phyloP scores from a whole-genome alignment of 2,329 filamentous ascomycete species.

The Aspergillus arachidicola region DNA sequence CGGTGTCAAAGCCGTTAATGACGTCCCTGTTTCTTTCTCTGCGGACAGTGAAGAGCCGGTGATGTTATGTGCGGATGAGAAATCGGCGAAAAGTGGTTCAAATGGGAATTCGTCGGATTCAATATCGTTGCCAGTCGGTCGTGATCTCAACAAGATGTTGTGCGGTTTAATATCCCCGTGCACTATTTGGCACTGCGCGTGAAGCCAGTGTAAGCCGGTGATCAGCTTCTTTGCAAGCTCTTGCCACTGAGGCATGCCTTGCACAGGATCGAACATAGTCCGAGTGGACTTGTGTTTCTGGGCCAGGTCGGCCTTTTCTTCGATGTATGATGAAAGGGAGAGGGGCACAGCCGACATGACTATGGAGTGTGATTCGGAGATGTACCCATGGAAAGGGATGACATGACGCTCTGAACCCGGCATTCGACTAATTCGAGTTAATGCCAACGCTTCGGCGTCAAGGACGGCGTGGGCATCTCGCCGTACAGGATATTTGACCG shows the following conservation, averaged over 20 bases:
- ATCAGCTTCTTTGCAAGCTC: conserved; percentile 45
- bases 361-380: conserved; percentile 41
- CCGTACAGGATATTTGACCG: conserved; percentile 48
- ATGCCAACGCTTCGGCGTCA: conserved; percentile 44
- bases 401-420: conserved; percentile 39
- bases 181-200: conserved; percentile 42
- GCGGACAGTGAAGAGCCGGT: conserved; percentile 12
- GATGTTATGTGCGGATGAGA: conserved; percentile 43
- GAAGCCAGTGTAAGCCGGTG: conserved; percentile 47
- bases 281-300: conserved; percentile 38
- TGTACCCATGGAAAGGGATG: conserved; percentile 50
- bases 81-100: conserved; percentile 48
- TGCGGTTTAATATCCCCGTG: conserved; percentile 54
- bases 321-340: conserved; percentile 45
- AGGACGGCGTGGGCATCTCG: conserved; percentile 46
- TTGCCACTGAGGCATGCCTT: conserved; percentile 44
- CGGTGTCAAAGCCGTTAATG: conserved; percentile 46
- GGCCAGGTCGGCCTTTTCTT: conserved; percentile 33
- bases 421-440: conserved; percentile 42
- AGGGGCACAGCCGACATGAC: conserved; percentile 50
- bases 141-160: conserved; percentile 44
- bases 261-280: conserved; percentile 50
- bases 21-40: conserved; percentile 20
- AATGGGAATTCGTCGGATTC: conserved; percentile 33
- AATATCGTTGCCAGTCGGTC: conserved; percentile 2